A percentile compares a stretch with the other conserved stretches of the same genome.
phyloP scores from a whole-genome alignment of 2,329 filamentous ascomycete genomes.

The Emydomyces testavorans region DNA sequence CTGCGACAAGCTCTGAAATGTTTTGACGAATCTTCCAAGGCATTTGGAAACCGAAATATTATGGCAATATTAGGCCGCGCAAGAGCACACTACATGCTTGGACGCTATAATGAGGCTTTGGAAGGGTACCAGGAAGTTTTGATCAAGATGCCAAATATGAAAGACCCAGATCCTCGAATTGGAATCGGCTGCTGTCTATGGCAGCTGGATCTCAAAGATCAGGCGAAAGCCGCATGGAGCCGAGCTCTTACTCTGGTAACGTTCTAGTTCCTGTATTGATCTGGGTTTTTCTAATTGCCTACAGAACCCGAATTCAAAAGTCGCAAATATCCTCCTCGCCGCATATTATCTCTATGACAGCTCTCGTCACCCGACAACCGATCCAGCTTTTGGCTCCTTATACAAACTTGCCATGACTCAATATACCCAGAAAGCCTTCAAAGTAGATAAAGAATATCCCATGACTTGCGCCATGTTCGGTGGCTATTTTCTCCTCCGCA shows the following conservation, averaged over 20 bases:
- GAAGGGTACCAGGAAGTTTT: constrained; percentile 78
- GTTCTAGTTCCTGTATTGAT: constrained; percentile 3
- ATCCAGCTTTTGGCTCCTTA: constrained; percentile 68
- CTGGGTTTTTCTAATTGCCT: constrained; percentile 14
- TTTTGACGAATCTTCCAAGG: constrained; percentile 84
- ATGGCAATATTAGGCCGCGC: constrained; percentile 86
- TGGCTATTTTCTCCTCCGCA: constrained; percentile 75
- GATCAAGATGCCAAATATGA: constrained; percentile 70
- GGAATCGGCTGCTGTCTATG: constrained; percentile 95
- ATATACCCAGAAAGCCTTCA: constrained; percentile 88
- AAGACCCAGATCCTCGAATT: constrained; percentile 88
- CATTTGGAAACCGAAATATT: constrained; percentile 77
- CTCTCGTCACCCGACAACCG: constrained; percentile 67
- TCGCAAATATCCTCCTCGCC: constrained; percentile 79
- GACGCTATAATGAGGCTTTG: constrained; percentile 73
- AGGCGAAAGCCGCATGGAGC: constrained; percentile 84
- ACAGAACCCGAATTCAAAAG: constrained; percentile 65
- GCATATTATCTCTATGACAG: constrained; percentile 83
- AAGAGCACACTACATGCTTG: constrained; percentile 72
- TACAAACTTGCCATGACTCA: constrained; percentile 93
- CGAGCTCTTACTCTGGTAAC: constrained; percentile 64
- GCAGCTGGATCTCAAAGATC: constrained; percentile 89
- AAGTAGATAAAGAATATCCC: constrained; percentile 80
- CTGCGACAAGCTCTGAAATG: constrained; percentile 78
- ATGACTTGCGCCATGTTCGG: constrained; percentile 85